Evolutionary conservation across 768 basidiomycete species (phyloP).

Genomic region (Calocybe indica): DNA sequence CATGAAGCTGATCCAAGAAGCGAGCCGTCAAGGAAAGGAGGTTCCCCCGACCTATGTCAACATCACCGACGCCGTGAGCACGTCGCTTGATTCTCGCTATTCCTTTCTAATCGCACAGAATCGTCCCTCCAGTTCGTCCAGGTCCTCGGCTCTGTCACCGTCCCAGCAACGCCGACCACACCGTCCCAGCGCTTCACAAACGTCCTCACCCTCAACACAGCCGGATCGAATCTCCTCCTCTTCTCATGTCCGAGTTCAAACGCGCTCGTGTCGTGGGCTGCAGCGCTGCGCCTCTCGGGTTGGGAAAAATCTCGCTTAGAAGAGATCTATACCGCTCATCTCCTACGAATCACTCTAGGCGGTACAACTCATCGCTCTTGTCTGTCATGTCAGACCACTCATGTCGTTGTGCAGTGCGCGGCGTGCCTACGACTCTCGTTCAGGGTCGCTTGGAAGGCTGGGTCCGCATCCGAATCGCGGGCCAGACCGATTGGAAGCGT

Average conservation of each 20-base stretch:
- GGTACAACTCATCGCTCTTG: slow-evolving; percentile 18
- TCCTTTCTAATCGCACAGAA: slow-evolving; percentile 5
- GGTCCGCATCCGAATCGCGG: slow-evolving; percentile 86
- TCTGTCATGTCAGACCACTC: slow-evolving; percentile 2
- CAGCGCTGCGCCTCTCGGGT: slow-evolving; percentile 80
- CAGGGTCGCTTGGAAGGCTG: slow-evolving; percentile 85
- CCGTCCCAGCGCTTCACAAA: slow-evolving; percentile 61
- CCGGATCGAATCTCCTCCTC: slow-evolving; percentile 83
- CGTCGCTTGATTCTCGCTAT: slow-evolving; percentile 3
- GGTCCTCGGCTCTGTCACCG: slow-evolving; percentile 69
- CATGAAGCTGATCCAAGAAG: slow-evolving; percentile 83
- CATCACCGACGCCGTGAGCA: slow-evolving; percentile 79
- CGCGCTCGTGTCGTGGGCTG: slow-evolving; percentile 82
- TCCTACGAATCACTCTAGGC: slow-evolving; percentile 71
- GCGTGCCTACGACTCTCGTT: slow-evolving; percentile 56
- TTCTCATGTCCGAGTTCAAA: slow-evolving; percentile 78
- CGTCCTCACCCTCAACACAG: slow-evolving; percentile 89
- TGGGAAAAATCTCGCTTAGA: slow-evolving; percentile 96
- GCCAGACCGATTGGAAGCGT: slow-evolving; percentile 95
- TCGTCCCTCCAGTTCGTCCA: slow-evolving; percentile 56
- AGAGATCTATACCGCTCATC: slow-evolving; percentile 95
- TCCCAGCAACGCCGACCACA: slow-evolving; percentile 42
- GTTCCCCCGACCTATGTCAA: slow-evolving; percentile 87
- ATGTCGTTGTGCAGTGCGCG: slow-evolving; percentile 26
- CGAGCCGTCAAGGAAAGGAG: slow-evolving; percentile 71